Base-by-base conservation (phyloP, 768 basidiomycete species). In the Kwoniella newhampshirensis region DNA sequence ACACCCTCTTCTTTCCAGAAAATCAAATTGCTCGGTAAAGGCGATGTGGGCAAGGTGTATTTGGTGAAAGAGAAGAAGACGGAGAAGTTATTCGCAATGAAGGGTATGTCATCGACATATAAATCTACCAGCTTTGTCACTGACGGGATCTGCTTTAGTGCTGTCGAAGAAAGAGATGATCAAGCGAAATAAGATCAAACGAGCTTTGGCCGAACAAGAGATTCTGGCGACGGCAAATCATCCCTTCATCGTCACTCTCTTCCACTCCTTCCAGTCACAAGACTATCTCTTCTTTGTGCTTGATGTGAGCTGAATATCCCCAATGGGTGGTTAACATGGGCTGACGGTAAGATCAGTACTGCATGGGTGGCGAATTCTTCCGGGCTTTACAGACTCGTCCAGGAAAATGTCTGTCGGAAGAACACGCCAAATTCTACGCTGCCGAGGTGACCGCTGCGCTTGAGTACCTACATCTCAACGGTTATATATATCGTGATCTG, bases 121-220 rank as follows among this genome's bases (percentile, higher is more conserved):
- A n/a, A 42, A 42, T n/a, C 18, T 7, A 5, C 7, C 32, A 6
- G 32, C 6, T 76, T 3, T 13, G 11, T 26, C 8, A 7, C 17
- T 42, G 7, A 6, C 41, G 17, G 17, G n/a, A n/a, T n/a, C n/a
- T 62, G 54, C 63, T 68, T 21, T 77, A 94, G 96, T 99, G 21
- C 81, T 99, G 42, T 96, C 92, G 48, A 98, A 98, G 81, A 90
- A 88, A 81, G 96, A 99, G 81, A 98, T 99, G 94, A 93, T 99
- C 77, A 91, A 94, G 80, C 86, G 96, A 69, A 96, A 94, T 81
- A 99, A 99, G 82, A 94, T 99, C 80, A 99, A 99, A 78, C 86
- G 96, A 60, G 96, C 94, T 8, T 76, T 99, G 71, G 97, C 96
- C 3, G 96, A 99, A 78, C 96, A 97, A 80, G 96, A 98, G 78